Base-by-base conservation (phyloP, 2,329 filamentous ascomycete species). In the Macrophomina tecta region DNA sequence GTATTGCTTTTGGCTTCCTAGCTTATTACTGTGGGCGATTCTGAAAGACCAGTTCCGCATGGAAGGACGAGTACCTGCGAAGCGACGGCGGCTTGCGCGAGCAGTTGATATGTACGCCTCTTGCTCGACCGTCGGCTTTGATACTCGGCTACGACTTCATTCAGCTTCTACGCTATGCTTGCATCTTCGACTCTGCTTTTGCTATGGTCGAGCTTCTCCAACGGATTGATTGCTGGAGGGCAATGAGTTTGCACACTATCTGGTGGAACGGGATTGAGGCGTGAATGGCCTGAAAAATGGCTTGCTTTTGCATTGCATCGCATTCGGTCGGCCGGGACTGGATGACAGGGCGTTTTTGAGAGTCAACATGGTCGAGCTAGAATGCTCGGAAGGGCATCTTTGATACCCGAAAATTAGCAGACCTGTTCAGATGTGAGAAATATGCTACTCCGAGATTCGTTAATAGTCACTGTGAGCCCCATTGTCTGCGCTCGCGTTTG, bases 221-320 rank as follows among this genome's bases (percentile, higher is more conserved):
- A 55, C 16, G 9, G 6, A 5, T 2, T 8, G 5, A 16, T 38
- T 55, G 34, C 16, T 55, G 32, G 30, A 3, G 4, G 16, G 34
- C n/a, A 16, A 38, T 32, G 8, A 36, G 49, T 16, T 12, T 55
- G 34, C 1, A 38, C 32, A 30, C 32, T 18, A 6, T 23, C 28
- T 14, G 28, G 42, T 18, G 14, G 14, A 5, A 4, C 18, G 3
- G 5, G 28, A 3, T 7, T 42, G 38, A 23, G 28, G 16, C 18
- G 30, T 8, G 38, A 16, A 30, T 16, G 48, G 56, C 56, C 56
- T 61, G 58, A 32, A 62, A 49, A 16, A 62, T 23, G 58, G 58
- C 42, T 62, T 49, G 30, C 30, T 18, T 60, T 14, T 48, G 42
- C 55, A 60, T 61, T 30, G 11, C 28, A 61, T 48, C 48, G 11